A percentile compares a stretch with the other conserved stretches of the same genome.
These are phyloP conservation scores for Coemansia erecta DNA, from an alignment of 192 early-diverging fungal genomes.

Conservation along the genomic window DNA sequence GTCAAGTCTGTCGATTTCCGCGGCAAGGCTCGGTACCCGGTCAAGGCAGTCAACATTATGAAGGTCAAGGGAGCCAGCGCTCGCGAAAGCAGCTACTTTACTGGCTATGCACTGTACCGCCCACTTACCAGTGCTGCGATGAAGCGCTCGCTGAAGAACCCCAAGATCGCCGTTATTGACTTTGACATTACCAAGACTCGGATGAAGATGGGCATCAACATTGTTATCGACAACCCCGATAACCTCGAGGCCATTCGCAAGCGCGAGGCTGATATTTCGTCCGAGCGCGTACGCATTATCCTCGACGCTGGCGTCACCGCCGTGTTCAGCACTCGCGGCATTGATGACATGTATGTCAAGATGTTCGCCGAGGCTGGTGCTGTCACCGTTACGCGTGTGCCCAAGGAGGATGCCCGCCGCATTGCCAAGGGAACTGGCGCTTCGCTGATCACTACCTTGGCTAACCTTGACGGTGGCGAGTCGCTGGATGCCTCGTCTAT, in stretches of 20 bases:
- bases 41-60: conserved; percentile 95
- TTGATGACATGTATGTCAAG: conserved; percentile 98
- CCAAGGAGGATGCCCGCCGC: conserved; percentile 95
- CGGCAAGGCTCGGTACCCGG: conserved; percentile 89
- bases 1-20: conserved; percentile 84
- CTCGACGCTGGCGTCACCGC: conserved; percentile 94
- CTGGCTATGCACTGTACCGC: conserved; percentile 97
- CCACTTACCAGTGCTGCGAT: conserved; percentile 96
- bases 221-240: conserved; percentile 97
- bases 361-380: conserved; percentile 97
- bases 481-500: conserved; percentile 88
- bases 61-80: conserved; percentile 96
- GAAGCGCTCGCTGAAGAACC: conserved; percentile 79
- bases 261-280: conserved; percentile 94
- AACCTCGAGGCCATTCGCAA: conserved; percentile 93
- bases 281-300: conserved; percentile 94
- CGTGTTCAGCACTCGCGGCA: conserved; percentile 96
- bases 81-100: conserved; percentile 81
- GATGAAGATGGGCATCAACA: conserved; percentile 97
- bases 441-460: conserved; percentile 88
- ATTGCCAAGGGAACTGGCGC: conserved; percentile 98
- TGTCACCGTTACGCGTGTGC: conserved; percentile 92
- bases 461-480: conserved; percentile 97
- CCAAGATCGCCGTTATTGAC: conserved; percentile 97
- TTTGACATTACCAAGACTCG: conserved; percentile 98